These are phyloP conservation scores for Rhizodiscina lignyota DNA, from an alignment of 495 filamentous ascomycete genomes.

Conservation along the genomic window DNA sequence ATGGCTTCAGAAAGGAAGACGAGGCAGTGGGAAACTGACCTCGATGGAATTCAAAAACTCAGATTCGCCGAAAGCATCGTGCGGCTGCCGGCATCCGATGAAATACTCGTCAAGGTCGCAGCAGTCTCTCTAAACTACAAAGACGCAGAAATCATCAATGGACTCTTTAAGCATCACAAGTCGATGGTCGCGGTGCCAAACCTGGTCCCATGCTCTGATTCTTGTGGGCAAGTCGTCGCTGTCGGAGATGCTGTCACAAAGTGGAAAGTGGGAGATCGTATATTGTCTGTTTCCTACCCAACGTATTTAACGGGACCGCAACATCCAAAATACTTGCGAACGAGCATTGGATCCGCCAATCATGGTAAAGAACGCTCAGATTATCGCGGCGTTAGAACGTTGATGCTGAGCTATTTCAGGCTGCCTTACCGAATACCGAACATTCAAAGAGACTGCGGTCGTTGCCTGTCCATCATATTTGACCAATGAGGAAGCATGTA, in stretches of 20 bases:
- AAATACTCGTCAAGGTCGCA: constrained; percentile 24
- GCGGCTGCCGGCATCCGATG: constrained; percentile 14
- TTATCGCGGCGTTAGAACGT: too few relatives aligned
- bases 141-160: constrained; percentile 53
- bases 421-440: too few relatives aligned
- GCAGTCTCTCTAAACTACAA: constrained; percentile 72
- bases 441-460: too few relatives aligned
- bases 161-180: constrained; percentile 39
- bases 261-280: constrained; percentile 65
- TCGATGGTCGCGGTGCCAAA: constrained; percentile 35
- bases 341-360: too few relatives aligned
- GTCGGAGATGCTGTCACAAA: constrained; percentile 58
- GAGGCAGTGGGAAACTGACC: constrained; percentile 32
- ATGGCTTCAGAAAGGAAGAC: too few relatives aligned
- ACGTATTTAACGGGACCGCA: too few relatives aligned
- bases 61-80: constrained; percentile 23
- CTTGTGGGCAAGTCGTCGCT: constrained; percentile 55
- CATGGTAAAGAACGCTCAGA: too few relatives aligned
- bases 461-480: too few relatives aligned
- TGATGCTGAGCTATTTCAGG: too few relatives aligned
- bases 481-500: too few relatives aligned
- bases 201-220: constrained; percentile 59
- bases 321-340: too few relatives aligned
- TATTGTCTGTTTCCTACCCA: constrained; percentile 38
- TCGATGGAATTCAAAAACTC: constrained; percentile 34